These are phyloP conservation scores for Cadophora luteo-olivacea DNA, from an alignment of 2,329 filamentous ascomycete species.

Conservation along the genomic window DNA sequence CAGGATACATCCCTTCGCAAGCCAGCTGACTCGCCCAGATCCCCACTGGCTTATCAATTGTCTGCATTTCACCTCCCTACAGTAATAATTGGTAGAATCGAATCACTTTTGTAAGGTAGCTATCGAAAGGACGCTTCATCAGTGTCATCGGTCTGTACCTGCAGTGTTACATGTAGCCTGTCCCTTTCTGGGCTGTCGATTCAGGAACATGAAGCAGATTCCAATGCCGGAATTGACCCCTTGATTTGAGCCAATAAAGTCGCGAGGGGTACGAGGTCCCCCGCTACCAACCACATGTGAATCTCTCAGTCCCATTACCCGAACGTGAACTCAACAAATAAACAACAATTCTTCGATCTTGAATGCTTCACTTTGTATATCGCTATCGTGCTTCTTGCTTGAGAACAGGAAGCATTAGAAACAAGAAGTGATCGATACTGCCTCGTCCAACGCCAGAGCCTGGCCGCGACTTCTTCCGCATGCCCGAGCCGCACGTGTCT, in stretches of 20 bases:
- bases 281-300: constrained; percentile 12
- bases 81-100: not conserved
- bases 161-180: not conserved
- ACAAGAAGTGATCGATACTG: not conserved
- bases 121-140: not conserved
- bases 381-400: not conserved
- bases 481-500: constrained; percentile 19
- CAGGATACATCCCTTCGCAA: not conserved
- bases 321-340: constrained; percentile 9
- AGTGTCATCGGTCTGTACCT: not conserved
- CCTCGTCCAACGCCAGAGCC: not conserved
- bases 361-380: not conserved
- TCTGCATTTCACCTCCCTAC: not conserved
- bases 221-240: not conserved
- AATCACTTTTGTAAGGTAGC: not conserved
- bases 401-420: not conserved
- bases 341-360: not conserved
- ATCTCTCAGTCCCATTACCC: constrained; percentile 11
- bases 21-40: constrained; percentile 4
- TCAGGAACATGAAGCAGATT: not conserved
- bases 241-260: not conserved
- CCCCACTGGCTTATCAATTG: not conserved
- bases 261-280: not conserved
- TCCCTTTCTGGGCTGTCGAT: not conserved
- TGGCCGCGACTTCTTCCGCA: constrained; percentile 5